Evolutionary conservation across 169 alveolate species (phyloP).

Genomic region (Amoebophrya sp.): DNA sequence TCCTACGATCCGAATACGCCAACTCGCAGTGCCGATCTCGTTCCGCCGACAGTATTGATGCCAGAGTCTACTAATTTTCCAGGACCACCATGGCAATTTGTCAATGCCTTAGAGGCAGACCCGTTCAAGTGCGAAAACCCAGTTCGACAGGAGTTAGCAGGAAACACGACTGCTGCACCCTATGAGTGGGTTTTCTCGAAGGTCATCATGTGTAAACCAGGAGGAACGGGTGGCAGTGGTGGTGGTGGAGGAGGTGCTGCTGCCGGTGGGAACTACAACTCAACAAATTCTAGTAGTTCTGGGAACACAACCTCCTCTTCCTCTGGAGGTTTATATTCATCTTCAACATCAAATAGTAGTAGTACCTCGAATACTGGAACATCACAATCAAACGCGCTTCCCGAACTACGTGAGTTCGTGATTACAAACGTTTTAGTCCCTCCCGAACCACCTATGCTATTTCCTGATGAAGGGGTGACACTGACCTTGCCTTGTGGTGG

Average conservation of each 20-base stretch:
- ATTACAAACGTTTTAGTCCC: background rate
- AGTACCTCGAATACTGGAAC: background rate
- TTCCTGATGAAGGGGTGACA: background rate
- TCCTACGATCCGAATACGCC: too few relatives aligned
- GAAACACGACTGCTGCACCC: background rate
- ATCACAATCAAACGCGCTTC: background rate
- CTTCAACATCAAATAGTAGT: background rate
- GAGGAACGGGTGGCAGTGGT: background rate
- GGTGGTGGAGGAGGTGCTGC: background rate
- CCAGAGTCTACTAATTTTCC: background rate
- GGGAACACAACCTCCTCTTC: background rate
- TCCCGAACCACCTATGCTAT: background rate
- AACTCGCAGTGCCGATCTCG: too few relatives aligned
- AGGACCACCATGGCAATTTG: background rate
- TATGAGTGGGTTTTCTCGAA: background rate
- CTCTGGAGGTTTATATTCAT: background rate
- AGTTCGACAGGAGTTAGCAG: background rate
- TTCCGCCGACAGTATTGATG: too few relatives aligned
- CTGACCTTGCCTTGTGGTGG: background rate
- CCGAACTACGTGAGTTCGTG: background rate
- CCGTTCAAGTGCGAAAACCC: background rate
- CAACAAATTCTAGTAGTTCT: background rate
- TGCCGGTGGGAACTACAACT: background rate
- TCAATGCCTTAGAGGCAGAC: background rate
- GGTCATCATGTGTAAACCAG: background rate